A percentile compares a stretch with the other conserved stretches of the same genome.
These are phyloP conservation scores for Brassica hybrid DNA, from an alignment of 441 rosid genomes.

Conservation along the genomic window DNA sequence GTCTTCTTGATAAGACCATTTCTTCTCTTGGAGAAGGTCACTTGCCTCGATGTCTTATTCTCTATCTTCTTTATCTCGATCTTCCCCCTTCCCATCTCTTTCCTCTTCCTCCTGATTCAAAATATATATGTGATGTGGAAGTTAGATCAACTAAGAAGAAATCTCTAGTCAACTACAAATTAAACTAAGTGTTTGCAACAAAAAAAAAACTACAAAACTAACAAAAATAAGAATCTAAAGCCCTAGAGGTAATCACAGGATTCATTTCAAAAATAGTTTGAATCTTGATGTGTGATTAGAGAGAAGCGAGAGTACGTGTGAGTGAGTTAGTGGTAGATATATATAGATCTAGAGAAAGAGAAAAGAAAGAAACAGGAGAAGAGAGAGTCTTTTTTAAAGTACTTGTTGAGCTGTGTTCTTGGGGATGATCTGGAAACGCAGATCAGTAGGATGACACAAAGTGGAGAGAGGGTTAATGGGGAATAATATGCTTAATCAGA, in stretches of 20 bases:
- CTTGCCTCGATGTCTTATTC: constrained; percentile 43
- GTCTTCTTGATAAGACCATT: constrained; percentile 46
- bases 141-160: constrained; percentile 17
- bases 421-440: constrained; percentile 32
- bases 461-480: constrained; percentile 22
- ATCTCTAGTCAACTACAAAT: constrained; percentile 2
- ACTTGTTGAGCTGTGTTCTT: constrained; percentile 36
- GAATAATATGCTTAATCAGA: constrained; percentile 31
- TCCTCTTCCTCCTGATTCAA: constrained; percentile 37
- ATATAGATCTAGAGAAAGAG: neutral
- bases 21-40: constrained; percentile 46
- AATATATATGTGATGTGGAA: constrained; percentile 5
- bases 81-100: constrained; percentile 44
- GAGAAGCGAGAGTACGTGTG: constrained; percentile 1
- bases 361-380: constrained; percentile 1
- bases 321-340: neutral
- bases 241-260: constrained; percentile 36
- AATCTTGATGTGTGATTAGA: constrained; percentile 20
- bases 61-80: constrained; percentile 43
- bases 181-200: no score
- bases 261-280: constrained; percentile 28
- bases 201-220: no score
- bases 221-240: constrained; percentile 20
- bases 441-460: constrained; percentile 26
- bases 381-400: constrained; percentile 20